These are phyloP conservation scores for Marchantia polymorpha DNA, from an alignment of 225 moss, liverwort and hornwort genomes.

Conservation along the genomic window DNA sequence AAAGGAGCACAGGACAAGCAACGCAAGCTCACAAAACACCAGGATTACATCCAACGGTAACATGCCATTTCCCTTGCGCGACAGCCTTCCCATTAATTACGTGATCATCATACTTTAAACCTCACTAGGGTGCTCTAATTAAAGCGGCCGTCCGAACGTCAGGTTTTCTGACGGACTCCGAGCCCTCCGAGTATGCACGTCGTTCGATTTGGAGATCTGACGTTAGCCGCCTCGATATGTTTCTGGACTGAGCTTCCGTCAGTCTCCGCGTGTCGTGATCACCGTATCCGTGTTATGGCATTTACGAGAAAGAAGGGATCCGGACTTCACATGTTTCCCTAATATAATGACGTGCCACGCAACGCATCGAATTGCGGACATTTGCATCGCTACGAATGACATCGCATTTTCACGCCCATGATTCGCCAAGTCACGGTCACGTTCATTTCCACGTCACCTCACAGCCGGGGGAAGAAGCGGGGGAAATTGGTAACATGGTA, in stretches of 20 bases:
- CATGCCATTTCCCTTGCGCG: not conserved
- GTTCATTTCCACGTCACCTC: not conserved
- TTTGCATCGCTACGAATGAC: too few relatives aligned
- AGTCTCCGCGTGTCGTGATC: constrained; percentile 5
- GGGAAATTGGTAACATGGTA: not conserved
- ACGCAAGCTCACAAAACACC: not conserved
- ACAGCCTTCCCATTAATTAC: not conserved
- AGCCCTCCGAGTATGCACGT: not conserved
- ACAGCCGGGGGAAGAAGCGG: not conserved
- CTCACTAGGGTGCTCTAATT: not conserved
- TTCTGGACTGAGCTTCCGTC: not conserved
- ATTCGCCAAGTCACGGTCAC: not conserved
- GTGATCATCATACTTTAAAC: not conserved
- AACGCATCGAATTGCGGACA: too few relatives aligned
- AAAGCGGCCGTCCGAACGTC: not conserved
- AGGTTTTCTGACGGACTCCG: not conserved
- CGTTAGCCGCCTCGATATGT: not conserved
- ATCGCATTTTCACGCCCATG: not conserved
- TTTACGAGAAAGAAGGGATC: not conserved
- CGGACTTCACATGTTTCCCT: not conserved
- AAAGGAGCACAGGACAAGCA: not conserved
- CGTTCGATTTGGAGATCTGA: not conserved
- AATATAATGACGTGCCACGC: not conserved
- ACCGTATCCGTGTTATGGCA: not conserved
- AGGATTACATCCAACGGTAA: not conserved